Base-by-base conservation (phyloP, 306 rosid species). In the Spatholobus suberectus region DNA sequence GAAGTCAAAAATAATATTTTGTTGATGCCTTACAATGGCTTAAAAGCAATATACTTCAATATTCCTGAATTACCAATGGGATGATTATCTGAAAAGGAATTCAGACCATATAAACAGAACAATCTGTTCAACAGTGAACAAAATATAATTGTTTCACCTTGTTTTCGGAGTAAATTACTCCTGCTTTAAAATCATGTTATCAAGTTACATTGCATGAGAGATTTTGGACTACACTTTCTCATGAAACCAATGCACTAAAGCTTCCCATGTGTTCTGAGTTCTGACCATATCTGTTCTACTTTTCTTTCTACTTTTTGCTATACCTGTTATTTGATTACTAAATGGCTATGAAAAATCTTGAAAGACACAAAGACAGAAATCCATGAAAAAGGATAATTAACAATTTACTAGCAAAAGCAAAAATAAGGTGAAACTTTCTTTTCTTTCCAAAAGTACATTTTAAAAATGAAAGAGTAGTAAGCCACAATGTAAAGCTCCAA, bases 61-160 rank as follows among this genome's bases (percentile, higher is more conserved):
- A 75, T 58, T 70, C 65, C 37, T 10, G 71, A 59, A 9, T 61
- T 61, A n/a, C 38, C 81, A 54, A 84, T 32, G 57, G 68, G 6
- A 38, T 75, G 70, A 37, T 54, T 59, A 52, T 52, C 72, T 49
- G 71, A 43, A 21, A 85, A 51, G 49, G 63, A 20, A 81, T 40
- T 61, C 3, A 27, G 23, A 51, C 65, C 41, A 23, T 49, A 81
- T 43, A 34, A 62, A 62, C 26, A 62, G 46, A 27, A 40, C 4
- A 37, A 70, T 40, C 43, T 51, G 9, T 68, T 61, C 21, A 44
- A 23, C 40, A 11, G 20, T 26, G 29, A 75, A 40, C 11, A 27
- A 51, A 65, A 37, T 35, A 69, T 18, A 59, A 2, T 29, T 73
- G 12, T 32, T 81, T 63, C 37, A 49, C 27, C 29, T 58, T 24